Evolutionary conservation across 306 rosid species (phyloP).

Genomic region (Astragalus glycyphyllos): DNA sequence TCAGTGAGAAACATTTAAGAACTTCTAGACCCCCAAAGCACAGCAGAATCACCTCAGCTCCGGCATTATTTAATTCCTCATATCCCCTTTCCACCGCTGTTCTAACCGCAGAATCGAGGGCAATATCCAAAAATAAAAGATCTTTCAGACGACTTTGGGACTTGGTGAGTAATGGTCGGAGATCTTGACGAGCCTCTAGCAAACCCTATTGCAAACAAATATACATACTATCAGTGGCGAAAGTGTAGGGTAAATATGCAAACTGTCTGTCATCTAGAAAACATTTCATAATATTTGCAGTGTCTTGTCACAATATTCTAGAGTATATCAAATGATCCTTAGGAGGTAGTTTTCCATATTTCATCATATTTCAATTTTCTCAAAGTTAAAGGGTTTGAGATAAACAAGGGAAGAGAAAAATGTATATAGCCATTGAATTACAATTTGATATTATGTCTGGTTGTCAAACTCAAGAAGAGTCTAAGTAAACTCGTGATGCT

Average conservation of each 20-base stretch:
- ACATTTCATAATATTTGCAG: conserved; percentile 1
- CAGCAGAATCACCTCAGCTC: conserved; percentile 71
- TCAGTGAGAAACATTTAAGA: conserved; percentile 26
- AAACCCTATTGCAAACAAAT: conserved; percentile 61
- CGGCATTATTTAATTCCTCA: conserved; percentile 79
- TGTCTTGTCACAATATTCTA: neutral
- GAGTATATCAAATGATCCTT: neutral
- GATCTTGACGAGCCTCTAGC: conserved; percentile 93
- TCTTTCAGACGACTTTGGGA: conserved; percentile 86
- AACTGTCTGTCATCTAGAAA: neutral
- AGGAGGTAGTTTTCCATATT: neutral
- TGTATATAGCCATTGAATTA: neutral
- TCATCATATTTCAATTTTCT: neutral
- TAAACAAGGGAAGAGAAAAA: neutral
- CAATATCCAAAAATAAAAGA: conserved; percentile 91
- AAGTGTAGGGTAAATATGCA: conserved; percentile 25
- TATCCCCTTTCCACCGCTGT: conserved; percentile 93
- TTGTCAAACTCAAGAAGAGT: too few relatives aligned
- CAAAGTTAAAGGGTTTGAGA: neutral
- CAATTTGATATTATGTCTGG: neutral
- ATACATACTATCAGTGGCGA: conserved; percentile 31
- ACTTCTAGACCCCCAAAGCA: conserved; percentile 20
- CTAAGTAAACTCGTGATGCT: too few relatives aligned
- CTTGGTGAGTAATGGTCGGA: conserved; percentile 70
- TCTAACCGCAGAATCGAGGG: conserved; percentile 96